phyloP scores from a whole-genome alignment of 306 rosid genomes.

The Castanospermum australe region DNA sequence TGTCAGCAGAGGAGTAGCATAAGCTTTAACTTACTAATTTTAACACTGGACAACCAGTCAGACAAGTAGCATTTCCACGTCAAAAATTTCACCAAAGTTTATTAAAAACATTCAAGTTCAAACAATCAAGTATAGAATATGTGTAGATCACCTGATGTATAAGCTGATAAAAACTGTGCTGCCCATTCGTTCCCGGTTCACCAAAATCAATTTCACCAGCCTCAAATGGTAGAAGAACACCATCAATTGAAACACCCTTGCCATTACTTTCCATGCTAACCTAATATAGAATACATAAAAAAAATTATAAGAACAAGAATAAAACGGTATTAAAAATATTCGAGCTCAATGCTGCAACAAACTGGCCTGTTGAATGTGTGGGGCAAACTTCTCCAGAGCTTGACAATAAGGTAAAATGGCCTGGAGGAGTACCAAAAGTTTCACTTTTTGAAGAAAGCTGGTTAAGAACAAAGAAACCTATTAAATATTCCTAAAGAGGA shows the following conservation, averaged over 20 bases:
- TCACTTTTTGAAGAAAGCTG: neutral
- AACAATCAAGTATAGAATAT: neutral
- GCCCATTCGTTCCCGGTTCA: slow-evolving; percentile 99
- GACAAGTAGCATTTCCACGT: neutral
- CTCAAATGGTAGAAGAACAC: slow-evolving; percentile 80
- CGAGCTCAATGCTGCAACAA: neutral
- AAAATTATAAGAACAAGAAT: neutral
- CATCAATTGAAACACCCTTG: slow-evolving; percentile 94
- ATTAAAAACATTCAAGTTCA: neutral
- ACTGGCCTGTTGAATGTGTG: slow-evolving; percentile 74
- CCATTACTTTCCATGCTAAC: slow-evolving; percentile 99
- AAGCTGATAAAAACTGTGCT: slow-evolving; percentile 97
- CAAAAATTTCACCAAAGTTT: neutral
- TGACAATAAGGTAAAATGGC: slow-evolving; percentile 75
- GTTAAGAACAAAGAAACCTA: neutral
- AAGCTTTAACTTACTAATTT: neutral
- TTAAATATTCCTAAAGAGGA: neutral
- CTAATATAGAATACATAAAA: slow-evolving; percentile 39
- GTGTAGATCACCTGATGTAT: slow-evolving; percentile 80
- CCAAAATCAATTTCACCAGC: slow-evolving; percentile 98
- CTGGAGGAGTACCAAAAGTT: slow-evolving; percentile 24
- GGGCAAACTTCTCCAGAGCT: slow-evolving; percentile 72
- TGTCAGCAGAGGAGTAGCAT: neutral
- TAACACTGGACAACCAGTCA: neutral
- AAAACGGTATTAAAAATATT: neutral